These are phyloP conservation scores for Clitopilus hobsonii DNA, from an alignment of 768 basidiomycete species.

Conservation along the genomic window DNA sequence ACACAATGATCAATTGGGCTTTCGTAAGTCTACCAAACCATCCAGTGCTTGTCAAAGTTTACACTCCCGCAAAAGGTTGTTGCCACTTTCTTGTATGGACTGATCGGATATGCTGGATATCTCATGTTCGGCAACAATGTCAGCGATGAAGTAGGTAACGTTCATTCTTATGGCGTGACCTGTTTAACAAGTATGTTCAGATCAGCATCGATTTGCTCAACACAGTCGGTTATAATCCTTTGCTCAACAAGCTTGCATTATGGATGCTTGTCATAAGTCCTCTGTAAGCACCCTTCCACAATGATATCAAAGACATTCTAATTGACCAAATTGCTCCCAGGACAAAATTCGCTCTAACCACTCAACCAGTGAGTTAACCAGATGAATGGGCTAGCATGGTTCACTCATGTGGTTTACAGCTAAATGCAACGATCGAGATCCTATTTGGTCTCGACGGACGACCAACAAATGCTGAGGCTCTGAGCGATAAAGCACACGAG, in stretches of 20 bases:
- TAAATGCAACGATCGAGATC: constrained; percentile 80
- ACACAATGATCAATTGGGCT: constrained; percentile 78
- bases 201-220: constrained; percentile 79
- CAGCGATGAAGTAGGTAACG: constrained; percentile 64
- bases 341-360: constrained; percentile 84
- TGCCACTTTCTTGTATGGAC: constrained; percentile 56
- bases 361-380: constrained; percentile 57
- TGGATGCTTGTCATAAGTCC: constrained; percentile 86
- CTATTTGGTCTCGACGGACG: constrained; percentile 58
- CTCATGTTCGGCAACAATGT: constrained; percentile 85
- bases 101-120: constrained; percentile 81
- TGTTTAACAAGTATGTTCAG: constrained; percentile 28
- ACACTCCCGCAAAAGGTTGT: constrained; percentile 38
- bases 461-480: constrained; percentile 23
- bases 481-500: constrained; percentile 29
- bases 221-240: constrained; percentile 66
- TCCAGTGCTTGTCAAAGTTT: neutral
- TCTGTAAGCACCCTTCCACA: constrained; percentile 42
- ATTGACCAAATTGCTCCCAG: constrained; percentile 27
- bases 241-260: constrained; percentile 68
- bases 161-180: neutral
- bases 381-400: neutral
- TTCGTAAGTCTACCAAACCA: constrained; percentile 51
- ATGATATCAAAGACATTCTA: neutral
- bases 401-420: constrained; percentile 29